Base-by-base conservation (phyloP, 306 rosid genomes). In the Castanospermum australe region DNA sequence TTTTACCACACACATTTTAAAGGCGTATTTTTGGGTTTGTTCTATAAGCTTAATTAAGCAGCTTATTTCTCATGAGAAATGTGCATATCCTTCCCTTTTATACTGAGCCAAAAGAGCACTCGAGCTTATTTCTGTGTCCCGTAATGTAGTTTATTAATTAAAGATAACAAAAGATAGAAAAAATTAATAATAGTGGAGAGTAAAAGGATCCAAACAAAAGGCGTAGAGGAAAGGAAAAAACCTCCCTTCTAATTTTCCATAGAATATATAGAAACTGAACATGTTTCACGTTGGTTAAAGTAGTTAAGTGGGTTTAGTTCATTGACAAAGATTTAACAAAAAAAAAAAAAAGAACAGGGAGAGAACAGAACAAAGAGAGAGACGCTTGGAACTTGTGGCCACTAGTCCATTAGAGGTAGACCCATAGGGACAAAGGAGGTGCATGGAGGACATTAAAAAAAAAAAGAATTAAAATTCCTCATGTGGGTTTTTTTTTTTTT, bases 1-100 rank as follows among this genome's bases (percentile, higher is more conserved):
- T 69, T 75, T 73, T 44, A 57, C 45, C 13, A 32, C 60, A 12
- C 13, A 32, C 60, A 12, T 56, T 77, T 74, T 56, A 44, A 67
- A 24, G 21, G 1, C 57, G n/a, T n/a, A 47, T 52, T 47, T 78
- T 72, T 77, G 51, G 80, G 47, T 15, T 77, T 77, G 18, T 77
- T 77, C 28, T 54, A 6, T 30, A 38, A 44, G 42, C 55, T 50
- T 32, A n/a, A n/a, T n/a, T n/a, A n/a, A n/a, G n/a, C n/a, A 11
- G 52, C 38, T 55, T 70, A 8, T 45, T 25, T 62, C 38, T n/a
- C 47, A 22, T 20, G 67, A 42, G 9, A 73, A 73, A 80, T 70
- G 73, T 39, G 5, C 41, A 42, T 59, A 44, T 1, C 1, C 30
- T 17, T 12, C 33, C 0, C 7, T 33, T 55, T 55, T 55, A 55